Evolutionary conservation across 129 eudicot species (phyloP).

Genomic region (Flaveria brownii): DNA sequence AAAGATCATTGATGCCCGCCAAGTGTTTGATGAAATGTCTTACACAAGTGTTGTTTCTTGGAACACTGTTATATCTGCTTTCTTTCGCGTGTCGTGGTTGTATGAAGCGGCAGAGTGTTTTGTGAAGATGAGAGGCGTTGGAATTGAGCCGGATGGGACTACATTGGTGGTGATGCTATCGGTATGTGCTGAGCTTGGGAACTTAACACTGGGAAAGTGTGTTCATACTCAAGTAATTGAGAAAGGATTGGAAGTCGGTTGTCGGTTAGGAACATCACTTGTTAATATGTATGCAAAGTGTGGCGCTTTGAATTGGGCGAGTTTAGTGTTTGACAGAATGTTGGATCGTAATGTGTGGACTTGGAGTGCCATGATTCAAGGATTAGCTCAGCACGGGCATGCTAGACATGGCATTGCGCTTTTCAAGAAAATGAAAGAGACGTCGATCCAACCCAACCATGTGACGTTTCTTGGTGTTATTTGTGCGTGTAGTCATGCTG

Average conservation of each 20-base stretch:
- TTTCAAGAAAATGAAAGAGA: conserved; percentile 49
- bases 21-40: conserved; percentile 66
- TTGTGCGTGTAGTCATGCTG: conserved; percentile 76
- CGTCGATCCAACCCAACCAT: conserved; percentile 48
- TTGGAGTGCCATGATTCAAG: conserved; percentile 76
- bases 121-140: conserved; percentile 43
- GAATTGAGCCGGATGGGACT: conserved; percentile 50
- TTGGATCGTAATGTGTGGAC: conserved; percentile 55
- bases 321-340: conserved; percentile 50
- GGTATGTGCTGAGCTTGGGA: conserved; percentile 61
- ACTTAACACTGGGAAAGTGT: conserved; percentile 61
- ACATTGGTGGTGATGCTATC: conserved; percentile 68
- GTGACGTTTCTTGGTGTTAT: conserved; percentile 77
- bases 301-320: conserved; percentile 51
- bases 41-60: conserved; percentile 63
- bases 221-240: conserved; percentile 55
- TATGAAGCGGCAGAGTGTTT: conserved; percentile 43
- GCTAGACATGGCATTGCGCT: conserved; percentile 46
- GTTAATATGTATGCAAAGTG: conserved; percentile 77
- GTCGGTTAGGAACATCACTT: conserved; percentile 63
- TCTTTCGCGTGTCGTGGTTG: conserved; percentile 42
- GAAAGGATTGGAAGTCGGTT: conserved; percentile 40
- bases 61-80: conserved; percentile 63
- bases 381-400: conserved; percentile 70
- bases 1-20: conserved; percentile 48